Base-by-base conservation (phyloP, 805 yeast species). In the Teunomyces lycoperdinae region DNA sequence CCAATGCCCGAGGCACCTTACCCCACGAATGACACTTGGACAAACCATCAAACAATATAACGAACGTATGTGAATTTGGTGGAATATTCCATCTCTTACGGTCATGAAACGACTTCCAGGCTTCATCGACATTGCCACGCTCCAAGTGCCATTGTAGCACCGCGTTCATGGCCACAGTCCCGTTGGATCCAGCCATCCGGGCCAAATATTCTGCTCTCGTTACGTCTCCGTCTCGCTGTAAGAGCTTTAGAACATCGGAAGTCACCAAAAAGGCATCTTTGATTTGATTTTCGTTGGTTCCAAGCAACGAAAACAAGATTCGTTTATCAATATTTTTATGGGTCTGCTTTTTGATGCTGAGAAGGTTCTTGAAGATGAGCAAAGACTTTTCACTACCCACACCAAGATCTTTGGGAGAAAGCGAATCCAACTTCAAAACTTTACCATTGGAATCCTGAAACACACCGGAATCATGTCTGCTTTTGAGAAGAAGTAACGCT, bases 11-110 rank as follows among this genome's bases (percentile, higher is more conserved):
- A 13, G 61, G 47, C 0, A 64, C 59, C 34, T 56, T 54, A 2
- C 75, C 76, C 73, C 72, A 69, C 33, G 59, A 57, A 26, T 58
- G 58, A 14, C 61, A 47, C 45, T 61, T 66, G 39, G 71, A 60
- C 9, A 73, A 48, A 1, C 76, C 76, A 43, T 63, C 60, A 48
- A 68, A 72, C 14, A 70, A 56, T 7, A 66, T 65, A 4, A 68
- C 60, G 44, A 61, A 66, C 6, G 73, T 68, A 27, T 67, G 68
- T n/a, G 79, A 77, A 54, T 83, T 79, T 4, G 75, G 67, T 2
- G 77, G 75, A 9, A 82, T 73, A 0, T 77, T 78, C 83, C 87
- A 78, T 58, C 83, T 85, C 54, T 81, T 83, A 43, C 88, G 68
- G 65, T 78, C 74, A 44, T 75, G 73, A 50, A 74, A 74, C 14